Percentiles rank a stretch among this genome's conserved stretches.
Conservation (phyloP, 805 yeast genomes). For the Ogataea pini region DNA sequence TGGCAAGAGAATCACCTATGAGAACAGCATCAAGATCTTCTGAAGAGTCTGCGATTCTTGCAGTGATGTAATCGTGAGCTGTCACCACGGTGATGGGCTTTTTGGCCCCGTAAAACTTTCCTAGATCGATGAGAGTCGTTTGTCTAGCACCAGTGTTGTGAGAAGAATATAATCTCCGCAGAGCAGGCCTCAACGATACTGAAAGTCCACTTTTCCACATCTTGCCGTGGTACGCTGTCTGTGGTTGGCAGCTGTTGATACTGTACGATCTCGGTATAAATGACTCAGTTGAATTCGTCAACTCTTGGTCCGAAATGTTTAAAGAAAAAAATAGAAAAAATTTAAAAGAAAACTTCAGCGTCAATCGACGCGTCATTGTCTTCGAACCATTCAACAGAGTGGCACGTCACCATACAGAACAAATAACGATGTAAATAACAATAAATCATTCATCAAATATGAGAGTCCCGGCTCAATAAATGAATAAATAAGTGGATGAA, state of each 20-base stretch:
- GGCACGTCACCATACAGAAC: too few species aligned
- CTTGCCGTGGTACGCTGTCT: not conserved
- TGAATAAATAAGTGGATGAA: not conserved
- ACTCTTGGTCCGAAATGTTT: not conserved
- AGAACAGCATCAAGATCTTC: slow-evolving; percentile 69
- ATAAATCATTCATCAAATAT: not conserved
- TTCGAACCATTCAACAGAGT: too few species aligned
- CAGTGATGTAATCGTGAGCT: slow-evolving; percentile 85
- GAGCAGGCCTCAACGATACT: not conserved
- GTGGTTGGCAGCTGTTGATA: not conserved
- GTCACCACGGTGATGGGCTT: slow-evolving; percentile 52
- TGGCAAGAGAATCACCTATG: slow-evolving; percentile 91
- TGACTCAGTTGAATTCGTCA: not conserved
- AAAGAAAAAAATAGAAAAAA: not conserved
- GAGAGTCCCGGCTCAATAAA: not conserved
- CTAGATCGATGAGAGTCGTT: slow-evolving; percentile 26
- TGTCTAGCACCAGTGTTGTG: slow-evolving; percentile 21
- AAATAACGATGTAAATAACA: not conserved
- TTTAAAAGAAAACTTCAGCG: not conserved
- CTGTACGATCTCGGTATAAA: not conserved
- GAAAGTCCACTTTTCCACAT: not conserved
- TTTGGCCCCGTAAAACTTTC: slow-evolving; percentile 19
- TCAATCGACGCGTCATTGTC: not conserved
- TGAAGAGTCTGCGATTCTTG: slow-evolving; percentile 58
- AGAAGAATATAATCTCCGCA: slow-evolving; percentile 20